Evolutionary conservation across 495 filamentous ascomycete genomes (phyloP).

Genomic region (Aspergillus avenaceus): DNA sequence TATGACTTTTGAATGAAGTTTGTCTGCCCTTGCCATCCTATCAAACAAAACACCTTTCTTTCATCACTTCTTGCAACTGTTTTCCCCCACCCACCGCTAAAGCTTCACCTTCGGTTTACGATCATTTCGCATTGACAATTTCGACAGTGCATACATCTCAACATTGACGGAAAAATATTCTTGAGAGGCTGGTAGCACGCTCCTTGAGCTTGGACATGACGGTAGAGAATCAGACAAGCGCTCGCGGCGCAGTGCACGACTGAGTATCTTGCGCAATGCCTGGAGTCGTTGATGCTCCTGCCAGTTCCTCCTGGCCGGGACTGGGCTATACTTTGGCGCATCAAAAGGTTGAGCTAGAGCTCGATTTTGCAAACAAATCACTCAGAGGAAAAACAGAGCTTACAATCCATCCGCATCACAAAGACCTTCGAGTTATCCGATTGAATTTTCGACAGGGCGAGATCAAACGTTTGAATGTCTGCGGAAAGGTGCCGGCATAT

Average conservation of each 20-base stretch:
- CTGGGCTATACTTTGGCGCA: conserved; percentile 61
- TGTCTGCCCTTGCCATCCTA: neutral
- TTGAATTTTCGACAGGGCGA: conserved; percentile 86
- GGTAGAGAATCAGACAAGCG: conserved; percentile 36
- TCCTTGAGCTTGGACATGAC: conserved; percentile 36
- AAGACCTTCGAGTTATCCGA: conserved; percentile 62
- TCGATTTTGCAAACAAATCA: conserved; percentile 72
- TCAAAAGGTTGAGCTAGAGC: conserved; percentile 83
- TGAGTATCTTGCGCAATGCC: conserved; percentile 43
- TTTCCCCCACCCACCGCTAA: neutral
- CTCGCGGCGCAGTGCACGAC: conserved; percentile 38
- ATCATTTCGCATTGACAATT: neutral
- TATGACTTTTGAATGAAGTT: neutral
- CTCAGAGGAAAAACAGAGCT: conserved; percentile 79
- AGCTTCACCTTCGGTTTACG: conserved; percentile 1
- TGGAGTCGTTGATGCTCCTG: conserved; percentile 39
- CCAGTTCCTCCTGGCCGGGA: conserved; percentile 30
- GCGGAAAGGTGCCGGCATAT: conserved; percentile 55
- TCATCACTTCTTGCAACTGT: neutral
- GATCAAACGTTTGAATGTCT: conserved; percentile 64
- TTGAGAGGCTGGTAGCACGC: conserved; percentile 4
- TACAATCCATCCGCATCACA: conserved; percentile 63
- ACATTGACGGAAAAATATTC: neutral
- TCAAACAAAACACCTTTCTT: neutral
- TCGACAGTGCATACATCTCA: neutral